A percentile compares a stretch with the other conserved stretches of the same genome.
Evolutionary conservation across 768 basidiomycete species (phyloP).

Genomic region (Leccinum disarticulatum): DNA sequence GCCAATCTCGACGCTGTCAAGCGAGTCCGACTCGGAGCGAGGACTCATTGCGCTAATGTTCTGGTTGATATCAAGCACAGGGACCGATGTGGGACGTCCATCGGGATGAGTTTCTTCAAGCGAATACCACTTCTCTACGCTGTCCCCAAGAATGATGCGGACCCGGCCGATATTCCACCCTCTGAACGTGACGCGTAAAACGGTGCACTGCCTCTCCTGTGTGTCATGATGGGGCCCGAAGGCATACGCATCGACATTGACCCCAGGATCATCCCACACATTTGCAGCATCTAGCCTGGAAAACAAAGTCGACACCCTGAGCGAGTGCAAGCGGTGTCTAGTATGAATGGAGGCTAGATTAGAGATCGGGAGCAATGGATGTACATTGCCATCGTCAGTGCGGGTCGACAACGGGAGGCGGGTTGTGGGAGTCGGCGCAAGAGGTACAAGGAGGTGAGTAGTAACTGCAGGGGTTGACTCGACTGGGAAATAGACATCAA

Average conservation of each 20-base stretch:
- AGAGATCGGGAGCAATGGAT: constrained; percentile 52
- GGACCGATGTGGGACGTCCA: constrained; percentile 5
- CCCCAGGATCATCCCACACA: constrained; percentile 55
- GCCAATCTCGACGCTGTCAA: constrained; percentile 11
- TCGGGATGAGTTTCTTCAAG: constrained; percentile 53
- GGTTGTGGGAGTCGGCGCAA: constrained; percentile 70
- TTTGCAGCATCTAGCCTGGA: constrained; percentile 64
- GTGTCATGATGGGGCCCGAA: constrained; percentile 42
- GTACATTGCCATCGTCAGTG: constrained; percentile 10
- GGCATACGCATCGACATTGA: constrained; percentile 58
- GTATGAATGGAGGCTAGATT: constrained; percentile 52
- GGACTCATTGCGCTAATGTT: background rate
- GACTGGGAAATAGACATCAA: constrained; percentile 64
- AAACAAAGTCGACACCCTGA: constrained; percentile 69
- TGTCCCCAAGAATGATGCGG: constrained; percentile 66
- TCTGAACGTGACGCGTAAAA: constrained; percentile 66
- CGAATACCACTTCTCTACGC: constrained; percentile 72
- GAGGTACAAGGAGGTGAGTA: constrained; percentile 71
- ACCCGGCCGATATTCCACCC: constrained; percentile 74
- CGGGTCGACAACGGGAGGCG: constrained; percentile 56
- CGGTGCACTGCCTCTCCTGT: constrained; percentile 56
- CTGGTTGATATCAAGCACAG: constrained; percentile 3
- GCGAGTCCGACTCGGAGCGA: background rate
- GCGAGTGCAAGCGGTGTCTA: constrained; percentile 53
- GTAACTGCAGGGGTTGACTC: constrained; percentile 42